Base-by-base conservation (phyloP, 1,139 yeast genomes). In the Nematodospora anomalae region DNA sequence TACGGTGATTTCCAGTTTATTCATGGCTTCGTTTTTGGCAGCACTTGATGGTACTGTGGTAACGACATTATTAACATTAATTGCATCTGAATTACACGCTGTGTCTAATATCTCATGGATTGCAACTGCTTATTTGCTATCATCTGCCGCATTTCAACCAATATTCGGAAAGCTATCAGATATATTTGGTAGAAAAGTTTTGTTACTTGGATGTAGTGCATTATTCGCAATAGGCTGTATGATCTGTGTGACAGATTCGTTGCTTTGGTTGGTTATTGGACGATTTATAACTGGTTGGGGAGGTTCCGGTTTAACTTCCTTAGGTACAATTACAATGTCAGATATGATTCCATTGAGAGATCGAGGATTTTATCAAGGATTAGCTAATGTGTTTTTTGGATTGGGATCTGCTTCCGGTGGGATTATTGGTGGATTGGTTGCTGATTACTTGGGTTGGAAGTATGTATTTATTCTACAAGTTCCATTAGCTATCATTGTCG, bases 81-180 rank as follows among this genome's bases (percentile, higher is more conserved):
- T 69, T 40, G 74, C 76, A 1, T 67, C 74, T 1, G 74, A 71
- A 44, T 55, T 71, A 50, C 48, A 63, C 42, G 62, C 70, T 20
- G 60, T 67, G 31, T 55, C 64, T 22, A 58, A 62, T 46, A 64
- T 71, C 40, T 66, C 74, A 16, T 71, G 74, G 79, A 71, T 68
- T 41, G 73, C 78, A 16, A 67, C 73, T 16, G 62, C 74, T 4
- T 64, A 62, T 40, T 52, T 71, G 38, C 56, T 71, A 40, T 62
- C 73, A 4, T 58, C 69, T 10, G 60, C 76, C 1, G 76, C 76
- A 1, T 69, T 68, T 49, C 76, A 71, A 58, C 96, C 96, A 1
- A 60, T 89, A 16, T 87, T 82, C 49, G 96, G 96, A 16, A 88
- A 87, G 53, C 60, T 89, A 23, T 82, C 94, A 3, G 96, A 88